phyloP scores from a whole-genome alignment of 257 asterid species.

The Orobanche coerulescens region DNA sequence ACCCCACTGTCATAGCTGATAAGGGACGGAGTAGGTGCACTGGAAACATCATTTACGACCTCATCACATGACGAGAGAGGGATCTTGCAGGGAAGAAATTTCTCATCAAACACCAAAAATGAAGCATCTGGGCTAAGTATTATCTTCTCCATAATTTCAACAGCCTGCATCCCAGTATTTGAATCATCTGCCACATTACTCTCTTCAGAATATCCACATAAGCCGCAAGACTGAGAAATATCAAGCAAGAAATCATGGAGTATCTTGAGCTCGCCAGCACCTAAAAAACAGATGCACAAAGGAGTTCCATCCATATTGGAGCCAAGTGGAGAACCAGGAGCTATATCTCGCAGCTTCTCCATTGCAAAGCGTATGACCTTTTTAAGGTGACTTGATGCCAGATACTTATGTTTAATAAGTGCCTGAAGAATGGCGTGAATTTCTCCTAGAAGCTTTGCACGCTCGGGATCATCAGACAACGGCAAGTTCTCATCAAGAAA shows the following conservation, averaged over 20 bases:
- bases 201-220: conserved; percentile 63
- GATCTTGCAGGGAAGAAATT: conserved; percentile 46
- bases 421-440: conserved; percentile 53
- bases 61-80: conserved; percentile 28
- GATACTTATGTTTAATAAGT: conserved; percentile 64
- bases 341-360: conserved; percentile 75
- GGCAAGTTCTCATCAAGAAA: conserved; percentile 61
- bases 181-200: conserved; percentile 36
- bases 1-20: conserved; percentile 34
- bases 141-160: conserved; percentile 55
- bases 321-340: conserved; percentile 62
- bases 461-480: conserved; percentile 72
- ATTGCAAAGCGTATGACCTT: conserved; percentile 78
- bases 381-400: conserved; percentile 77
- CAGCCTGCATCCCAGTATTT: conserved; percentile 30
- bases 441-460: conserved; percentile 73
- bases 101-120: conserved; percentile 61
- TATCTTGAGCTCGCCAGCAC: conserved; percentile 68
- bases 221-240: conserved; percentile 63
- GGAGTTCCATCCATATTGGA: conserved; percentile 66
- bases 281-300: conserved; percentile 73
- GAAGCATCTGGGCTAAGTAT: conserved; percentile 54
- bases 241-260: conserved; percentile 77
- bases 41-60: conserved; percentile 28
- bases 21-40: conserved; percentile 30